Base-by-base conservation (phyloP, 208 protist species). In the Polymyxa betae region DNA sequence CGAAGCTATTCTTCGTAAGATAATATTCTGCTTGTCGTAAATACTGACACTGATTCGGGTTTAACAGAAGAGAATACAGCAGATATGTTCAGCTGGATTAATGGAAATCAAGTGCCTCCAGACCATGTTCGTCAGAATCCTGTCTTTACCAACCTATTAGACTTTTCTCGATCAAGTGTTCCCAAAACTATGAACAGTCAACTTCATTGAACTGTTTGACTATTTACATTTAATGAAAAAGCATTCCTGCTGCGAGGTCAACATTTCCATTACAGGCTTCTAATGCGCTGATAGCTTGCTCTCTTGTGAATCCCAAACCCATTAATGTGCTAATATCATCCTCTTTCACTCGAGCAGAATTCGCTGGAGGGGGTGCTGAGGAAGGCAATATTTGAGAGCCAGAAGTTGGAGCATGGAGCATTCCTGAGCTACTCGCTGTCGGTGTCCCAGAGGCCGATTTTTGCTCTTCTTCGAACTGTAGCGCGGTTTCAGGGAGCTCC, bases 261-360 rank as follows among this genome's bases (percentile, higher is more conserved):
- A 82, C 72, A 82, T 82, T 82, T 35, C 72, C 72, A 40, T n/a
- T n/a, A 43, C 72, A 82, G 5, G 72, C 72, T 5, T 5, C 72
- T n/a, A 82, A n/a, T 82, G 72, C 72, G 35, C 72, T 5, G 16
- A 35, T n/a, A 12, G 72, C 72, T 16, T 82, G 35, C 10, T 82
- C 35, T 82, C n/a, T 5, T 35, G 72, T 38, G n/a, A 82, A 82
- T 5, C 72, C 72, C 16, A 82, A 43, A 40, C 72, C 72, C 5
- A n/a, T 82, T 82, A 82, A n/a, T 43, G 72, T 82, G 16, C 16
- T 35, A 43, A 82, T 82, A n/a, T 82, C 72, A 66, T 29, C 54
- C 54, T 66, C 54, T 16, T 66, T 66, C 16, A 16, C 29, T 16
- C 20, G 20, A 20, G 72, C 72, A 40, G 72, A 43, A 82, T 35